Conservation (phyloP, 192 early-diverging fungal genomes). For the Mortierella alpina region DNA sequence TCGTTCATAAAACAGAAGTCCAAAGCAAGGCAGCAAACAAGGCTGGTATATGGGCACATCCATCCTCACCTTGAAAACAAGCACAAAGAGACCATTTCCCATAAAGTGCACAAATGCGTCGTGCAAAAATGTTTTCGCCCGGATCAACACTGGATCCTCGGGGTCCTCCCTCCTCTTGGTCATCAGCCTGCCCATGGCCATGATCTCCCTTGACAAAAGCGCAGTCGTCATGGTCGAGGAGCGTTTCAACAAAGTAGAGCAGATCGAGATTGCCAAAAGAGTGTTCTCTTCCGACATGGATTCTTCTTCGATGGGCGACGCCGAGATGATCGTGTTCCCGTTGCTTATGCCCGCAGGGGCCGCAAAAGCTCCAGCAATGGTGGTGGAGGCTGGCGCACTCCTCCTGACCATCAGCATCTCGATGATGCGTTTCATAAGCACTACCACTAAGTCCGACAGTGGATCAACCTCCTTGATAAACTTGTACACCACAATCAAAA, state of each 20-base stretch:
- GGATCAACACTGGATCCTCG: conserved; percentile 57
- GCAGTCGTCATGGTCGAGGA: conserved; percentile 67
- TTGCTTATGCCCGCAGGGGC: neutral
- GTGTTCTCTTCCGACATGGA: conserved; percentile 65
- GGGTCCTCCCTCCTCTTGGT: conserved; percentile 58
- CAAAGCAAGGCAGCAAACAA: neutral
- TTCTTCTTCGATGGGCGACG: conserved; percentile 19
- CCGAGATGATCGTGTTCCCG: neutral
- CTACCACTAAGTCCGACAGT: conserved; percentile 36
- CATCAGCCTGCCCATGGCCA: conserved; percentile 66
- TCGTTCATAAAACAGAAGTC: neutral
- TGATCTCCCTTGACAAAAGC: conserved; percentile 67
- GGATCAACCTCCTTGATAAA: conserved; percentile 41
- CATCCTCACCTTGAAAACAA: conserved; percentile 67
- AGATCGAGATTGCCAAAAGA: conserved; percentile 62
- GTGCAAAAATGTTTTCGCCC: conserved; percentile 64
- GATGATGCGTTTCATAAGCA: conserved; percentile 51
- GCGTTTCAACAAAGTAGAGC: conserved; percentile 59
- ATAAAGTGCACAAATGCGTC: conserved; percentile 66
- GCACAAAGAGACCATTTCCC: conserved; percentile 68
- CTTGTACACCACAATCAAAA: conserved; percentile 71
- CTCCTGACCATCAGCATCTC: conserved; percentile 47
- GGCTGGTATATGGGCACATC: neutral
- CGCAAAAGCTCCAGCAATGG: neutral
- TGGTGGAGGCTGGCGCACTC: neutral